Conservation (phyloP, 768 basidiomycete genomes). For the Amanita thiersii region DNA sequence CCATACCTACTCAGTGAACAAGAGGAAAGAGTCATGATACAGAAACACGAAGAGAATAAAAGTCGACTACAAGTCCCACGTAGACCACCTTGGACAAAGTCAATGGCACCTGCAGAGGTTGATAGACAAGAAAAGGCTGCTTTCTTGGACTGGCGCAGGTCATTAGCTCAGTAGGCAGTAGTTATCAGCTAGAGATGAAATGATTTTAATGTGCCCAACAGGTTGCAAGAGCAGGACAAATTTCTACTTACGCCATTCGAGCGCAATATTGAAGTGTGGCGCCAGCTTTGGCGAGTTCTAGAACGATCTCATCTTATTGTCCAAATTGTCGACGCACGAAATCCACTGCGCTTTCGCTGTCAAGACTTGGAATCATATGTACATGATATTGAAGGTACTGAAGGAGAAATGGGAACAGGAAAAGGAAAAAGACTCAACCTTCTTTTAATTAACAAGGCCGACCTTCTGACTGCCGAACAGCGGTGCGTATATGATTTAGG, state of each 20-base stretch:
- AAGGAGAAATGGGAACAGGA: conserved; percentile 74
- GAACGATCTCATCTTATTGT: conserved; percentile 93
- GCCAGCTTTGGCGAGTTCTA: conserved; percentile 94
- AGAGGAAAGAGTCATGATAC: conserved; percentile 70
- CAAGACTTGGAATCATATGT: conserved; percentile 88
- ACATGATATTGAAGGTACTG: conserved; percentile 71
- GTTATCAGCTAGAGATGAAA: not conserved
- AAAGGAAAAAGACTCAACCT: conserved; percentile 66
- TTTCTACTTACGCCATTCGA: conserved; percentile 96
- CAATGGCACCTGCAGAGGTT: conserved; percentile 67
- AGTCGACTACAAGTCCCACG: conserved; percentile 78
- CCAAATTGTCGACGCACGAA: conserved; percentile 94
- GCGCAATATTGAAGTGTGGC: conserved; percentile 96
- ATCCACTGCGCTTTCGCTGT: conserved; percentile 87
- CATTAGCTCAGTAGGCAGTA: conserved; percentile 73
- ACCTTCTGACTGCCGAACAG: conserved; percentile 81
- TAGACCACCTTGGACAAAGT: conserved; percentile 83
- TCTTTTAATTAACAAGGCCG: conserved; percentile 92
- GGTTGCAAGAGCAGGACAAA: conserved; percentile 80
- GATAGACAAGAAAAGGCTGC: conserved; percentile 86
- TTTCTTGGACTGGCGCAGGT: conserved; percentile 91
- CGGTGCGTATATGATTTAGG: conserved; percentile 39
- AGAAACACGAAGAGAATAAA: conserved; percentile 69
- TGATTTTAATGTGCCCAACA: conserved; percentile 19
- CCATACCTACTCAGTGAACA: conserved; percentile 78